Percentiles rank a stretch among this genome's conserved stretches.
These are phyloP conservation scores for Hemileccinum impolitum DNA, from an alignment of 768 basidiomycete species.

Conservation along the genomic window DNA sequence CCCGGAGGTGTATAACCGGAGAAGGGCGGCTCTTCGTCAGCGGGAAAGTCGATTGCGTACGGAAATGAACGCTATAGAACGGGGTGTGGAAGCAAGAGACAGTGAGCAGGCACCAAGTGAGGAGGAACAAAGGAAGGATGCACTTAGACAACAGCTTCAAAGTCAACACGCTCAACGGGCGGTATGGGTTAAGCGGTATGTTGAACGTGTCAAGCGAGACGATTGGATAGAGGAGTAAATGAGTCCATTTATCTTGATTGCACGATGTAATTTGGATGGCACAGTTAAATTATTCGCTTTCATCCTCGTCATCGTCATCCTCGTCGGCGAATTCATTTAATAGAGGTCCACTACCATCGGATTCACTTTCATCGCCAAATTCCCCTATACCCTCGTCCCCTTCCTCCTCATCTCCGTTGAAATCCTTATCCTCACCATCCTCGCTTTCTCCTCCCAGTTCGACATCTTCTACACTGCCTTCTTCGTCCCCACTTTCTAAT, in stretches of 20 bases:
- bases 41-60: conserved; percentile 67
- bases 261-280: neutral
- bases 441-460: conserved; percentile 67
- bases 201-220: conserved; percentile 57
- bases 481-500: conserved; percentile 61
- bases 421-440: conserved; percentile 39
- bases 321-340: conserved; percentile 58
- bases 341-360: conserved; percentile 38
- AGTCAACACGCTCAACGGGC: conserved; percentile 52
- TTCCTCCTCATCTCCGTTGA: conserved; percentile 27
- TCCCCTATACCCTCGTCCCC: conserved; percentile 42
- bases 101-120: conserved; percentile 31
- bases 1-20: conserved; percentile 72
- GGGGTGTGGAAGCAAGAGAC: conserved; percentile 26
- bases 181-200: conserved; percentile 61
- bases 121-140: conserved; percentile 27
- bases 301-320: conserved; percentile 52
- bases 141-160: conserved; percentile 41
- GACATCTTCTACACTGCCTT: conserved; percentile 75
- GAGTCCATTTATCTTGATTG: conserved; percentile 4
- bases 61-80: conserved; percentile 48
- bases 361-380: conserved; percentile 37
- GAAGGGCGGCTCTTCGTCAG: conserved; percentile 53
- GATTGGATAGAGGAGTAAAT: conserved; percentile 67
- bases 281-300: conserved; percentile 40